Conservation (phyloP, 129 eudicot genomes). For the Logfia minima region DNA sequence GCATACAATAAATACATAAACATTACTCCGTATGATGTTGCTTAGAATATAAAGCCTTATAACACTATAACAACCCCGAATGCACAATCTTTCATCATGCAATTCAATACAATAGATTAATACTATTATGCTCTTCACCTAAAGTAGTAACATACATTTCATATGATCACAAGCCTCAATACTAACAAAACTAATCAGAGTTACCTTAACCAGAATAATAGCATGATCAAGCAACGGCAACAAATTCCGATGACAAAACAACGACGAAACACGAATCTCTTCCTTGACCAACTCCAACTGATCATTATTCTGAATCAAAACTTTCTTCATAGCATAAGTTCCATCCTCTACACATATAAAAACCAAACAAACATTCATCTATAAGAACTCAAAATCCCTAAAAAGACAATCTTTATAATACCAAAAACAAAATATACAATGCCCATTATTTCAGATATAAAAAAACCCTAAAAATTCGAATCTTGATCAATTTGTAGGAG, state of each 20-base stretch:
- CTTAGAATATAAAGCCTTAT: background rate
- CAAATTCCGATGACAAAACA: conserved; percentile 79
- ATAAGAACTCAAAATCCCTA: background rate
- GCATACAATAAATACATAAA: background rate
- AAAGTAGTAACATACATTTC: background rate
- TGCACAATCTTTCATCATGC: background rate
- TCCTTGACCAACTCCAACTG: conserved; percentile 92
- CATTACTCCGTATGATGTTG: background rate
- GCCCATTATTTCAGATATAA: background rate
- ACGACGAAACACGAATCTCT: conserved; percentile 88
- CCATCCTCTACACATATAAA: conserved; percentile 71
- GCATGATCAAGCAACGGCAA: conserved; percentile 95
- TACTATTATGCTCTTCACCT: conserved; percentile 5
- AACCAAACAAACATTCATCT: background rate
- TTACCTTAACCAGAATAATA: conserved; percentile 80
- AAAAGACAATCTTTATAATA: background rate
- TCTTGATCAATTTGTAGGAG: background rate
- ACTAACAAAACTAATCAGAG: background rate
- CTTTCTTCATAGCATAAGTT: conserved; percentile 98
- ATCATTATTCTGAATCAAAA: conserved; percentile 77
- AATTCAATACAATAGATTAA: background rate
- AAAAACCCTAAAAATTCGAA: background rate
- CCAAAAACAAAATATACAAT: background rate
- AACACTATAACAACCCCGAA: background rate
- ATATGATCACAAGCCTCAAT: conserved; percentile 15